These are phyloP conservation scores for Trichoderma koningiopsis DNA, from an alignment of 2,329 filamentous ascomycete species.

Conservation along the genomic window DNA sequence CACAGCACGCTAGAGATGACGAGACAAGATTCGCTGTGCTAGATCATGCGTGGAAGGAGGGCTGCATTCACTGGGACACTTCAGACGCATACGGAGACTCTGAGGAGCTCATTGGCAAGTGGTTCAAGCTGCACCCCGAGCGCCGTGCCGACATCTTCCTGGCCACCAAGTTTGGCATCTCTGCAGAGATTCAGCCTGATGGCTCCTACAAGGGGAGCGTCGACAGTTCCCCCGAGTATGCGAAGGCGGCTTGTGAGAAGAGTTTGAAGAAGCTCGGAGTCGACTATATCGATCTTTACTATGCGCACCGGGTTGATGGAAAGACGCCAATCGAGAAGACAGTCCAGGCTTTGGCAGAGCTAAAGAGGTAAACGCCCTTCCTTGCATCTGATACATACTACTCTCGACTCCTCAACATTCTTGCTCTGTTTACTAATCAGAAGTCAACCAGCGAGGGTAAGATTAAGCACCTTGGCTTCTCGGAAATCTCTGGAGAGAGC, in stretches of 20 bases:
- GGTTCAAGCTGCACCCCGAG: conserved; percentile 50
- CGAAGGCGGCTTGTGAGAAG: conserved; percentile 29
- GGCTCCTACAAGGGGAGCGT: not conserved
- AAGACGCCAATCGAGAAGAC: conserved; percentile 54
- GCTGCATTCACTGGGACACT: conserved; percentile 56
- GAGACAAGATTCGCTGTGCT: conserved; percentile 54
- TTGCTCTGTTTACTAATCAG: not conserved
- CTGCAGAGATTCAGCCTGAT: conserved; percentile 25
- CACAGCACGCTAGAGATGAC: conserved; percentile 30
- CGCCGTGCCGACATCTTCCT: conserved; percentile 53
- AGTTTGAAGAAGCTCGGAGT: conserved; percentile 53
- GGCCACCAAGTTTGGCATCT: conserved; percentile 43
- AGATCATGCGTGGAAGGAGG: conserved; percentile 53
- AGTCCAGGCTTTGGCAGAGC: conserved; percentile 50
- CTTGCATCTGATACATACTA: no score
- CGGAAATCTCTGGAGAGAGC: conserved; percentile 52
- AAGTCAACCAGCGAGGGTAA: conserved; percentile 48
- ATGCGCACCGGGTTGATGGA: conserved; percentile 53
- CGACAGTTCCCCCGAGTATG: conserved; percentile 28
- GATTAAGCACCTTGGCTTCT: conserved; percentile 59
- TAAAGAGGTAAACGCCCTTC: conserved; percentile 40
- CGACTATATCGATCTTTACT: conserved; percentile 58
- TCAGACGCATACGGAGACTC: conserved; percentile 50
- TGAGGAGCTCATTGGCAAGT: conserved; percentile 53
- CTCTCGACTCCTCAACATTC: no score